Base-by-base conservation (phyloP, 1,139 yeast genomes). In the Nakaseomyces kungkrabaensis region DNA sequence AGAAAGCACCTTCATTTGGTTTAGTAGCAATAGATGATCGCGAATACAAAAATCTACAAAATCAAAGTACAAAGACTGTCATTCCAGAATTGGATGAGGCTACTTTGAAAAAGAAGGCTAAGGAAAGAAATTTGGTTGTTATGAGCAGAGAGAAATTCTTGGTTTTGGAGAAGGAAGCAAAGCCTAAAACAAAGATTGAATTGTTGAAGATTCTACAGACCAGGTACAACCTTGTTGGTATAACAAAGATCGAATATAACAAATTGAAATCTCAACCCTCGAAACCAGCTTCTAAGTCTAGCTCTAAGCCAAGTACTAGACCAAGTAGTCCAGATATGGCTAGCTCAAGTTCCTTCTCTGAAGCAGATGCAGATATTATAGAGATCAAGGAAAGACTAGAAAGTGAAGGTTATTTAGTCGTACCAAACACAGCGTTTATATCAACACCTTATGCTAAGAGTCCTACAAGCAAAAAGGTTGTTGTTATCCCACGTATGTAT, bases 401-500 rank as follows among this genome's bases (percentile, higher is more conserved):
- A 44, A 61, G 68, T 33, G 61, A 72, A 52, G 81, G 81, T 4
- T 60, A 74, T 50, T 62, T 84, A 55, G 71, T 79, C 48, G 72
- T 82, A 45, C 85, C 89, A 3, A 72, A 70, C 46, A 61, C 72
- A 17, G 71, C 81, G 3, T 82, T 77, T 57, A 68, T 83, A 53
- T 79, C 85, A 1, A 81, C 62, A 4, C 50, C 59, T 2, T 74
- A 76, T 33, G 75, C 78, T 9, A 73, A 77, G 58, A 67, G 66
- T 7, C 79, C 85, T 1, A 85, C 81, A 53, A 66, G 73, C n/a
- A 68, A 70, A 10, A 77, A 78, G 56, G 82, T 82, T 37, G 81
- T 81, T 50, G 80, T 82, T 6, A 62, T 84, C 37, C 89, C 90
- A 11, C 70, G 76, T 7, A 73, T 80, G 3, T 83, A 82, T 61